Evolutionary conservation across 2,329 filamentous ascomycete species (phyloP), one percentile per base, ranked within the genome.

Genomic region (Pseudopyricularia javanii): DNA sequence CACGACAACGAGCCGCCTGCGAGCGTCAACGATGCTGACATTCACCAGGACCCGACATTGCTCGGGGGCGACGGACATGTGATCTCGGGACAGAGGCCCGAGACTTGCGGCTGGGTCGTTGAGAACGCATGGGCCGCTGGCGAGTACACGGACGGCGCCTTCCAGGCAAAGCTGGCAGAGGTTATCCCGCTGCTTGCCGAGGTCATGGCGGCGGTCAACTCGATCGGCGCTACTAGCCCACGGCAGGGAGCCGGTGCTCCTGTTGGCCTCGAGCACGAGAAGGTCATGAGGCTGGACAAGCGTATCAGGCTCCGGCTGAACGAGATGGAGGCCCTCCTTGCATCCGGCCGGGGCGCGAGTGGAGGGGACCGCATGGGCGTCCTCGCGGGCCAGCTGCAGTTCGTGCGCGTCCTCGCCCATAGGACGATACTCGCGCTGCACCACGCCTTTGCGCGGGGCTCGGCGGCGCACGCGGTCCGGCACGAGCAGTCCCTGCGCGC

Each of bases 231-330:
- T 47, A 54, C 62, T 28, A 54, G 56, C 2, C 53, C 33, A 6
- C 8, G 14, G 22, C 9, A 35, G 15, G 48, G 30, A 7, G 12
- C 9, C 24, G 49, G 49, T 14, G 4, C 33, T 4, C 14, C 17
- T 24, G 49, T 30, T 24, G 33, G 49, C 33, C 17, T 62, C 24
- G 60, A 69, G 37, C 71, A 69, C 51, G 62, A 66, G 4, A 70
- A 62, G 3, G 64, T 66, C 1, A 56, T 70, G 3, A 68, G 66
- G n/a, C 76, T 70, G 68, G 61, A 72, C 57, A 54, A 63, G 51
- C 54, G 66, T 12, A 40, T 61, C 9, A 53, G 50, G 7, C 53
- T 53, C 4, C 51, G 54, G 6, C 53, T 63, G 3, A 54, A 45
- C n/a, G 56, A 59, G 15, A 47, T 56, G 8, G 56, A 57, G 24